Evolutionary conservation across 2,329 filamentous ascomycete genomes (phyloP).

Genomic region (Aspergillus oerlinghausenensis): DNA sequence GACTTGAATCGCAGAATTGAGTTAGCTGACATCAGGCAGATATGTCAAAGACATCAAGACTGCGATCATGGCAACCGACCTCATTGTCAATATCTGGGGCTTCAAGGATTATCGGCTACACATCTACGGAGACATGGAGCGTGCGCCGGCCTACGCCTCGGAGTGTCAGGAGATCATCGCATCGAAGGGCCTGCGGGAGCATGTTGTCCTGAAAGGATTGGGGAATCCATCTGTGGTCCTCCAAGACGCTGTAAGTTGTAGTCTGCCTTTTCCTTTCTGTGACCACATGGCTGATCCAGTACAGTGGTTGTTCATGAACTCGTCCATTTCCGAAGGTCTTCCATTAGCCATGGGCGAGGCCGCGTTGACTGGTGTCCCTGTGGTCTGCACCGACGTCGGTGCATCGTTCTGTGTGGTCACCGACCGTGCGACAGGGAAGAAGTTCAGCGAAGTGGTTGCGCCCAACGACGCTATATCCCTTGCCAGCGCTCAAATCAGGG

Average conservation of each 20-base stretch:
- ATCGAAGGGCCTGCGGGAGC: constrained; percentile 48
- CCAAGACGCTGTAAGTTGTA: constrained; percentile 40
- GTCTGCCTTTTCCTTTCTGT: constrained; percentile 24
- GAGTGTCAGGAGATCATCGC: constrained; percentile 56
- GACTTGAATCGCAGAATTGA: not conserved
- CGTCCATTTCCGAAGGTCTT: constrained; percentile 43
- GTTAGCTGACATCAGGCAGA: not conserved
- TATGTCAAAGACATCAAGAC: constrained; percentile 59
- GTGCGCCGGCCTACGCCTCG: constrained; percentile 57
- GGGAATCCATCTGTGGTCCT: constrained; percentile 55
- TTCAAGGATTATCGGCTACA: constrained; percentile 60
- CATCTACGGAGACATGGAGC: constrained; percentile 61
- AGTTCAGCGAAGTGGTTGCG: constrained; percentile 60
- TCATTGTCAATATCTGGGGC: constrained; percentile 62
- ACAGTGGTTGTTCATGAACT: constrained; percentile 53
- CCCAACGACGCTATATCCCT: constrained; percentile 60
- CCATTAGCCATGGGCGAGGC: constrained; percentile 44
- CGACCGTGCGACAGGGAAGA: constrained; percentile 42
- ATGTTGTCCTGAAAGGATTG: constrained; percentile 52
- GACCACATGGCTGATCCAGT: constrained; percentile 56
- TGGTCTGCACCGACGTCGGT: constrained; percentile 43
- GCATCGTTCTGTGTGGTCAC: constrained; percentile 39
- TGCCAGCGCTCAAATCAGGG: constrained; percentile 58
- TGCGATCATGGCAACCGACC: constrained; percentile 58
- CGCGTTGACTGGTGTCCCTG: constrained; percentile 42